phyloP scores from a whole-genome alignment of 2,329 filamentous ascomycete species.

The Rutstroemia sydowiana region DNA sequence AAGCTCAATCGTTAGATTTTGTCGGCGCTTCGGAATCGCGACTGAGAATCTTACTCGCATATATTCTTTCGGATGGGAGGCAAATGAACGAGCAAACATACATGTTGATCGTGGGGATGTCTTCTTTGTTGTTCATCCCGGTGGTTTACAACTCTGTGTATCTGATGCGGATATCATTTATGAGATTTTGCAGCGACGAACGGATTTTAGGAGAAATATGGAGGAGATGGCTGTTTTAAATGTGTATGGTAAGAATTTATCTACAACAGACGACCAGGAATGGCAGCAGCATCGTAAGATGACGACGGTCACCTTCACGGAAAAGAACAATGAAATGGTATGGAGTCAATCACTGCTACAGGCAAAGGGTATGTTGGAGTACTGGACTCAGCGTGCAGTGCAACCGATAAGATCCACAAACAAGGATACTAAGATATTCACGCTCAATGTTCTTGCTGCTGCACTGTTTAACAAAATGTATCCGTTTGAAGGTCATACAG shows the following conservation, averaged over 20 bases:
- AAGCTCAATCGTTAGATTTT: background rate
- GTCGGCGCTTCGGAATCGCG: background rate
- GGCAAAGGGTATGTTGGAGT: background rate
- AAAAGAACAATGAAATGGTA: slow-evolving; percentile 1
- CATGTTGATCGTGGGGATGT: background rate
- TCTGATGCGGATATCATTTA: background rate
- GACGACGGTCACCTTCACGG: background rate
- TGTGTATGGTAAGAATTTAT: background rate
- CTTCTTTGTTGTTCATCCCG: background rate
- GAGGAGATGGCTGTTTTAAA: slow-evolving; percentile 3
- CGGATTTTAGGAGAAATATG: background rate
- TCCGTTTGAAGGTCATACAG: background rate
- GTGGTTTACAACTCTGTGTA: background rate
- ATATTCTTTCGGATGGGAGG: slow-evolving; percentile 1
- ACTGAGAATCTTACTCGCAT: background rate
- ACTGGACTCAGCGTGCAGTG: background rate
- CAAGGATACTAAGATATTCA: background rate
- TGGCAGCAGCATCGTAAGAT: slow-evolving; percentile 1
- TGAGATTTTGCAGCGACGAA: background rate
- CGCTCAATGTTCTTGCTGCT: slow-evolving; percentile 2
- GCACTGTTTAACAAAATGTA: slow-evolving; percentile 5
- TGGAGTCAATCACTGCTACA: background rate
- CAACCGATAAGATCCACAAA: background rate
- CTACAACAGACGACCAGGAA: background rate
- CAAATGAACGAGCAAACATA: background rate